A percentile compares a stretch with the other conserved stretches of the same genome.
These are phyloP conservation scores for Starmerella bombi DNA, from an alignment of 805 yeast species.

Conservation along the genomic window DNA sequence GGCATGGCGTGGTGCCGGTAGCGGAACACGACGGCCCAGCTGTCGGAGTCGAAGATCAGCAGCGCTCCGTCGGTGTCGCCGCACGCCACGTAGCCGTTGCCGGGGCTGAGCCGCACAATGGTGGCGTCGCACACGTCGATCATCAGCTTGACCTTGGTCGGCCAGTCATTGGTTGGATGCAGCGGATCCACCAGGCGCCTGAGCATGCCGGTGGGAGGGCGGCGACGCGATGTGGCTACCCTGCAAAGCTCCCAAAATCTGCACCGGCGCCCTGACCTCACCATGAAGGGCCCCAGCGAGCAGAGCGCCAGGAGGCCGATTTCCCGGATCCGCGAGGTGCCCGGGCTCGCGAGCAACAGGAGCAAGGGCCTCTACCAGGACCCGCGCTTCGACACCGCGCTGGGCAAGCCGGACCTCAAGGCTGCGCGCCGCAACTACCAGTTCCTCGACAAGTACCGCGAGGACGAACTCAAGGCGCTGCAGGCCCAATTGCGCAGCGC, in stretches of 20 bases:
- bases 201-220: constrained; percentile 7
- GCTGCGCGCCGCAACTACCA: constrained; percentile 63
- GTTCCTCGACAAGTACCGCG: constrained; percentile 76
- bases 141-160: constrained; percentile 8
- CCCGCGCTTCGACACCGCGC: constrained; percentile 80
- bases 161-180: constrained; percentile 13
- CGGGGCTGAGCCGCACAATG: constrained; percentile 9
- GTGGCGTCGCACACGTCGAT: constrained; percentile 11
- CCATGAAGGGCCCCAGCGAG: constrained; percentile 82
- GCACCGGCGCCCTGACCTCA: too few species aligned
- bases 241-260: too few species aligned
- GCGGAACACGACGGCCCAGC: constrained; percentile 10
- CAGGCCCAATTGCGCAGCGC: constrained; percentile 32
- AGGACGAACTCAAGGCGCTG: constrained; percentile 54
- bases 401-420: constrained; percentile 65
- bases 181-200: constrained; percentile 15
- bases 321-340: constrained; percentile 56
- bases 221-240: too few species aligned
- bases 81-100: constrained; percentile 10
- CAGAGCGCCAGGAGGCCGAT: constrained; percentile 61
- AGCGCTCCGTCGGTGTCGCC: constrained; percentile 13
- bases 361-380: constrained; percentile 47
- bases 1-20: constrained; percentile 7
- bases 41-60: constrained; percentile 11
- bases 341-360: constrained; percentile 27